These are phyloP conservation scores for Sisymbrium altissimum DNA, from an alignment of 345 rosid species.

Conservation along the genomic window DNA sequence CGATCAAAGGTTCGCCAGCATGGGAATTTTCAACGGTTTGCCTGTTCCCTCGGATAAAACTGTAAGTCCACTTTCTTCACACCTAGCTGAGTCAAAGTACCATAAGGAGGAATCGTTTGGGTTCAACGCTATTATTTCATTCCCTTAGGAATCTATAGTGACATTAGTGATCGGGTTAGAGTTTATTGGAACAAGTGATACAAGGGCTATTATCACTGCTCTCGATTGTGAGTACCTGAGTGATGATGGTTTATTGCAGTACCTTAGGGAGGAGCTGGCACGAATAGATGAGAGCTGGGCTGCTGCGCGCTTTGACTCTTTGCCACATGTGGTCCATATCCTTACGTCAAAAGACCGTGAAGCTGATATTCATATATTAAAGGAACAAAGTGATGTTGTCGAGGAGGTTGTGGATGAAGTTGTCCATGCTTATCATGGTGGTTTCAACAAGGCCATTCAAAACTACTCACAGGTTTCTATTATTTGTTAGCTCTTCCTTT, in stretches of 20 bases:
- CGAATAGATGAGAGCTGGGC: slow-evolving; percentile 90
- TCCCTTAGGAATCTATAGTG: not conserved
- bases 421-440: slow-evolving; percentile 93
- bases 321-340: slow-evolving; percentile 94
- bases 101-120: not conserved
- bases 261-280: slow-evolving; percentile 77
- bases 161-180: not conserved
- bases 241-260: slow-evolving; percentile 47
- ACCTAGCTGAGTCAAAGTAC: not conserved
- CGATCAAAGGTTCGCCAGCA: slow-evolving; percentile 36
- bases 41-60: slow-evolving; percentile 84
- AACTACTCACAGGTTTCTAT: slow-evolving; percentile 90
- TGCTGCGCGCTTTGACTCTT: slow-evolving; percentile 90
- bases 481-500: slow-evolving; percentile 4
- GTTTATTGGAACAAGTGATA: not conserved
- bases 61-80: slow-evolving; percentile 41
- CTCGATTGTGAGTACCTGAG: slow-evolving; percentile 22
- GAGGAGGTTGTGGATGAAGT: slow-evolving; percentile 99
- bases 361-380: slow-evolving; percentile 63
- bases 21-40: slow-evolving; percentile 88
- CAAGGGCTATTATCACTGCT: not conserved
- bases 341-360: slow-evolving; percentile 95
- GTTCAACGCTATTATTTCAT: not conserved
- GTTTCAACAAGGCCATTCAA: slow-evolving; percentile 98
- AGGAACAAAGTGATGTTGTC: slow-evolving; percentile 87